These are phyloP conservation scores for Leptographium radiaticola DNA, from an alignment of 2,329 filamentous ascomycete genomes.

Conservation along the genomic window DNA sequence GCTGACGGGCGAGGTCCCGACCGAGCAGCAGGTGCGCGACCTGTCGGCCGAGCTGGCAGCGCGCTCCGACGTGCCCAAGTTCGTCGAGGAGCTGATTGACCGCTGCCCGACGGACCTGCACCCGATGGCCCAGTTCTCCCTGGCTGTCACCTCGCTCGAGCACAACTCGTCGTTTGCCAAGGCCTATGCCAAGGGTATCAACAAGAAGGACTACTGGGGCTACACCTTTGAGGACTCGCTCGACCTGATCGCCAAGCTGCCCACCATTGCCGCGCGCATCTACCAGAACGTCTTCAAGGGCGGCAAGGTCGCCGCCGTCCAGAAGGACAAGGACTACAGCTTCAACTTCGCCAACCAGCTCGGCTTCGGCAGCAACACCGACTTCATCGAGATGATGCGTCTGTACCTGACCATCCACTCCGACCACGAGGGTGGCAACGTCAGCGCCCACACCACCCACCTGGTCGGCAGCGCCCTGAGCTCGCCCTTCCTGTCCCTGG, in stretches of 20 bases:
- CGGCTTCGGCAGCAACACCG: slow-evolving; percentile 84
- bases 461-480: slow-evolving; percentile 91
- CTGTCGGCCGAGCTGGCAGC: slow-evolving; percentile 98
- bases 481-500: slow-evolving; percentile 93
- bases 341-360: slow-evolving; percentile 99
- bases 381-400: slow-evolving; percentile 97
- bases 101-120: slow-evolving; percentile 97
- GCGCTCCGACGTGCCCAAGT: slow-evolving; percentile 92
- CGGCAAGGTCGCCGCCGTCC: slow-evolving; percentile 87
- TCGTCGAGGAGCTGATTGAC: slow-evolving; percentile 98
- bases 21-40: slow-evolving; percentile 95
- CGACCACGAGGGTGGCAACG: slow-evolving; percentile 98
- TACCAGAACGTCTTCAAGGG: slow-evolving; percentile 99
- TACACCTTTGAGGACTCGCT: slow-evolving; percentile 99
- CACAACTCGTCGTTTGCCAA: slow-evolving; percentile 96
- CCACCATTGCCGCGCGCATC: slow-evolving; percentile 94
- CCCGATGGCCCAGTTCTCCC: slow-evolving; percentile 98
- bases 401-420: slow-evolving; percentile 99
- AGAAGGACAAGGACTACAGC: slow-evolving; percentile 98
- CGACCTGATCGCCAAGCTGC: slow-evolving; percentile 99
- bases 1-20: slow-evolving; percentile 92
- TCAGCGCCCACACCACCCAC: slow-evolving; percentile 96
- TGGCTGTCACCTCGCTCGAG: slow-evolving; percentile 95
- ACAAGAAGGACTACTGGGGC: slow-evolving; percentile 99
- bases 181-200: slow-evolving; percentile 96